A percentile compares a stretch with the other conserved stretches of the same genome.
Conservation (phyloP, 208 protist species). For the Trypanosoma avium region DNA sequence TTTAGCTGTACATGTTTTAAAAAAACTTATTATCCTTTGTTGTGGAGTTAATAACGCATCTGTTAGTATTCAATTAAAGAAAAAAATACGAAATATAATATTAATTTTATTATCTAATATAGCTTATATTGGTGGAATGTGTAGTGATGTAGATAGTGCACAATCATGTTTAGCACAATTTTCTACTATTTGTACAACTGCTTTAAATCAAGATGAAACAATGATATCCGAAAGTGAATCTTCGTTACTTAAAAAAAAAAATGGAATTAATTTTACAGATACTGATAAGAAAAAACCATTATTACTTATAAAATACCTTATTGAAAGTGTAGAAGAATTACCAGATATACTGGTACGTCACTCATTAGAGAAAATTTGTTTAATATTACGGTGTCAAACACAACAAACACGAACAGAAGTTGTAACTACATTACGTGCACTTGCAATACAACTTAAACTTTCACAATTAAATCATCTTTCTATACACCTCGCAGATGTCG, state of each 20-base stretch:
- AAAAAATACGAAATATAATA: slow-evolving; percentile 35
- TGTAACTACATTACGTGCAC: slow-evolving; percentile 58
- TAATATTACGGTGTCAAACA: slow-evolving; percentile 59
- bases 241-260: not conserved
- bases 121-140: slow-evolving; percentile 78
- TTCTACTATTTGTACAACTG: slow-evolving; percentile 60
- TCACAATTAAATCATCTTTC: slow-evolving; percentile 40
- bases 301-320: slow-evolving; percentile 35
- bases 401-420: slow-evolving; percentile 71
- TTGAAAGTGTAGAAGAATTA: slow-evolving; percentile 26
- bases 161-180: slow-evolving; percentile 80
- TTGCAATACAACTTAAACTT: slow-evolving; percentile 60
- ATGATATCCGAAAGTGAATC: not conserved
- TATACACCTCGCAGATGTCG: slow-evolving; percentile 51
- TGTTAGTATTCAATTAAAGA: slow-evolving; percentile 28
- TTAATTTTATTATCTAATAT: slow-evolving; percentile 69
- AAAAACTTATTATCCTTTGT: slow-evolving; percentile 59
- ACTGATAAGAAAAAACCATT: not conserved
- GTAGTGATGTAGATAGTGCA: slow-evolving; percentile 63
- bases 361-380: slow-evolving; percentile 53
- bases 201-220: slow-evolving; percentile 29
- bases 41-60: slow-evolving; percentile 30
- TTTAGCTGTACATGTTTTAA: slow-evolving; percentile 72
- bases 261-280: not conserved
- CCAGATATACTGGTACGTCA: slow-evolving; percentile 37